Base-by-base conservation (phyloP, 148 eudicot species). In the Persicaria tinctoria region DNA sequence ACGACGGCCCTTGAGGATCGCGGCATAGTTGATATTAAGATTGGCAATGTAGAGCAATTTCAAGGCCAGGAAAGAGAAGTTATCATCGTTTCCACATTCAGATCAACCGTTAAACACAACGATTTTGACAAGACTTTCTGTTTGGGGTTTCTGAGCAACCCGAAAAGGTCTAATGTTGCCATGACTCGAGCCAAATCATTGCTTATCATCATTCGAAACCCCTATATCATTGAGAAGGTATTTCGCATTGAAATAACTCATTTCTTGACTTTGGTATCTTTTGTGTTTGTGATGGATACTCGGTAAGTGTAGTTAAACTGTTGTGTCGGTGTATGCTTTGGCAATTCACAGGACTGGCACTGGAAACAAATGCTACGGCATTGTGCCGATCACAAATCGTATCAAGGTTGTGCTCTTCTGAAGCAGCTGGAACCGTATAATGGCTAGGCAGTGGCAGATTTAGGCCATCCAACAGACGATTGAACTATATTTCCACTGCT, bases 21-120 rank as follows among this genome's bases (percentile, higher is more conserved):
- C 44, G 90, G 77, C 8, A 51, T 72, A 70, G 17, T 23, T 47
- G 86, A 81, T 41, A 41, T 90, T 46, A 92, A 89, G 80, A 90
- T 95, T 78, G 99, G 97, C 32, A 95, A 96, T 72, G 97, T 95
- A 12, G 99, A 95, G 76, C 96, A 92, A 76, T 95, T 95, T 76
- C 99, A 95, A 70, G 99, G 99, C 46, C 99, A 95, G 78, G 99
- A 95, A 79, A 85, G 84, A 79, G 76, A 87, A 66, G 88, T 92
- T 0, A 92, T 92, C 38, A 90, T 95, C 5, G 77, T 95, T 62
- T 95, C 99, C n/a, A 95, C 99, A 3, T 97, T 95, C 6, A 78
- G 97, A 27, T 95, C 99, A 4, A 95, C 99, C 2, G 47, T 95
- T 73, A 89, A 85, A 68, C 96, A 95, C 76, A 88, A 95, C 44